Evolutionary conservation across 148 eudicot species (phyloP), one percentile per base, ranked within the genome.

Genomic region (Polygonum maritimum): DNA sequence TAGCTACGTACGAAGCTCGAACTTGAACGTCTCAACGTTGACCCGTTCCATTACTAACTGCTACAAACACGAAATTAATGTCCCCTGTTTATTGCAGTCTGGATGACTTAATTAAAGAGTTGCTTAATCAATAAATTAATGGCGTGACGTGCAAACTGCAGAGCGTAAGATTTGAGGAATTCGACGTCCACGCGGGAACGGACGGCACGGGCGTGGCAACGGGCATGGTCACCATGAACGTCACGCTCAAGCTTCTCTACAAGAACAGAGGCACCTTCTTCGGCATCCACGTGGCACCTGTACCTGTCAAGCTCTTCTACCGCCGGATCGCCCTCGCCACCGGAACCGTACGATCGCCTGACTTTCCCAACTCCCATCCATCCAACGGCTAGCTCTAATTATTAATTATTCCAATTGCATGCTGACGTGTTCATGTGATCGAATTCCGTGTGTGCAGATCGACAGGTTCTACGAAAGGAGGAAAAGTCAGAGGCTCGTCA

Each of bases 141-240:
- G 39, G 11, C 6, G 12, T 52, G 40, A 11, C n/a, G 12, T 47
- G 55, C 12, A 40, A 19, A 31, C 4, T 85, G 85, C 86, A 94
- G 98, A 90, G 97, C 58, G 86, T 94, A 47, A 73, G 82, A 21
- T 92, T 85, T 57, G 83, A 85, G 74, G 73, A 77, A 39, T 91
- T 94, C 75, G 78, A 69, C 48, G 78, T 94, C 41, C 90, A 92
- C 76, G 91, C 98, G 35, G 97, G 98, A 18, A 69, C 80, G 48
- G 97, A 92, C 75, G 40, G n/a, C 22, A 79, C 90, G 0, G 98
- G 98, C 54, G 98, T 94, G 3, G 86, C 92, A 3, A 94, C 98
- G 0, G 96, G 84, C 0, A 88, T 94, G 96, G 90, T 85, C 39
- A 67, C 92, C 2, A 70, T 88, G 82, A 94, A 94, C 80, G 84